phyloP scores from a whole-genome alignment of 2,329 filamentous ascomycete species.

The Pseudopithomyces chartarum region DNA sequence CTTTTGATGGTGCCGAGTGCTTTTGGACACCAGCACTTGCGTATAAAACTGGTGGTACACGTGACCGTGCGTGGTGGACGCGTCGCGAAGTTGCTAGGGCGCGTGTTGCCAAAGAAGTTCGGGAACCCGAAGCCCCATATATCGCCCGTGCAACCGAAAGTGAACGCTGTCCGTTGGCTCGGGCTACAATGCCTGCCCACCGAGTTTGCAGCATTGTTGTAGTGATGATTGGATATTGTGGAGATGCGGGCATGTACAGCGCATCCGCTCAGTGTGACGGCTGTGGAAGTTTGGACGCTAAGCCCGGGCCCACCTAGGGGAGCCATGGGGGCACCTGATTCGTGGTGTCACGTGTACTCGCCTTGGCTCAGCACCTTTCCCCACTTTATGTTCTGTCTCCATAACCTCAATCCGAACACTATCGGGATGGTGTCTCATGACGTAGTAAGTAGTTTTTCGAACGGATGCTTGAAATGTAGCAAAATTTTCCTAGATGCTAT shows the following conservation, averaged over 20 bases:
- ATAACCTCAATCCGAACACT: background rate
- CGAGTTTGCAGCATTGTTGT: slow-evolving; percentile 2
- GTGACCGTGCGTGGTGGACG: slow-evolving; percentile 20
- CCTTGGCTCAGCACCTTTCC: background rate
- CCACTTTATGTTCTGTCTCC: background rate
- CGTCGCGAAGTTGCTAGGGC: slow-evolving; percentile 11
- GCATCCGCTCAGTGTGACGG: background rate
- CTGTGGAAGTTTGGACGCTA: background rate
- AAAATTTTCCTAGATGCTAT: too few species aligned
- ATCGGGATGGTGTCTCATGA: too few species aligned
- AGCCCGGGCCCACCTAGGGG: slow-evolving; percentile 4
- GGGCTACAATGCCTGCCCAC: slow-evolving; percentile 2
- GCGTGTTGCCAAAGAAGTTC: slow-evolving; percentile 16
- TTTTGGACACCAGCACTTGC: background rate
- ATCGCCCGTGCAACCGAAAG: slow-evolving; percentile 1
- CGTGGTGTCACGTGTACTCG: background rate
- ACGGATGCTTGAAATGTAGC: too few species aligned
- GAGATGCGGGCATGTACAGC: background rate
- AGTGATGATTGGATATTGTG: background rate
- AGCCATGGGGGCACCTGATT: too few species aligned
- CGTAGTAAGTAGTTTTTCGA: too few species aligned
- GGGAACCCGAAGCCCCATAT: slow-evolving; percentile 9
- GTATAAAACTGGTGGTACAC: slow-evolving; percentile 13
- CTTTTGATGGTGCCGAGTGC: background rate
- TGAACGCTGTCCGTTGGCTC: background rate